phyloP scores from a whole-genome alignment of 2,329 filamentous ascomycete genomes.

The Aspergillus brasiliensis region DNA sequence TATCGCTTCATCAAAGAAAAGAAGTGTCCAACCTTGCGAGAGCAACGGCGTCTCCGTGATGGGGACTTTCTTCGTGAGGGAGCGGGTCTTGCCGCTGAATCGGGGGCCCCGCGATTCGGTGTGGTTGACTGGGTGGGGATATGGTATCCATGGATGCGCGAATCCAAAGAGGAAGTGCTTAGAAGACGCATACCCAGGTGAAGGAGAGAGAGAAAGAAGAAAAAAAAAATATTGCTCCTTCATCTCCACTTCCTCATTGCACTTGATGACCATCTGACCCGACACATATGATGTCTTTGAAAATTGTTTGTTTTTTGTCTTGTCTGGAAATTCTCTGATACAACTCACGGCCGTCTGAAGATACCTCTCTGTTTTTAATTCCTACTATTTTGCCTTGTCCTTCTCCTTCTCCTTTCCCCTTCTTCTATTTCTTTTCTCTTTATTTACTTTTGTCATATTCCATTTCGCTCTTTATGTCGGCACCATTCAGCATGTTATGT shows the following conservation, averaged over 20 bases:
- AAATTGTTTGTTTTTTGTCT: neutral
- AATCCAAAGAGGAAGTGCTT: constrained; percentile 30
- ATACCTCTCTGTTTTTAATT: constrained; percentile 21
- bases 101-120: constrained; percentile 39
- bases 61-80: constrained; percentile 42
- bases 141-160: constrained; percentile 49
- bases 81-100: constrained; percentile 24
- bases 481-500: constrained; percentile 4
- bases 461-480: neutral
- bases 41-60: constrained; percentile 44
- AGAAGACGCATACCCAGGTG: constrained; percentile 19
- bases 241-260: too few relatives aligned
- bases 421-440: constrained; percentile 13
- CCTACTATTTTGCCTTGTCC: constrained; percentile 12
- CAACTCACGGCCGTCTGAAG: constrained; percentile 14
- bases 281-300: neutral
- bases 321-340: neutral
- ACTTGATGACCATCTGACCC: neutral
- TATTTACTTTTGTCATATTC: neutral
- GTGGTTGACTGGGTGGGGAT: constrained; percentile 43
- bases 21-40: constrained; percentile 47
- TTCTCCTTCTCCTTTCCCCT: constrained; percentile 18
- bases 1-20: constrained; percentile 52
- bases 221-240: too few relatives aligned
- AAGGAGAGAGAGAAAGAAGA: neutral